A percentile compares a stretch with the other conserved stretches of the same genome.
Evolutionary conservation across 1,284 basidiomycete species (phyloP).

Genomic region (Fomitopsis schrenkii): DNA sequence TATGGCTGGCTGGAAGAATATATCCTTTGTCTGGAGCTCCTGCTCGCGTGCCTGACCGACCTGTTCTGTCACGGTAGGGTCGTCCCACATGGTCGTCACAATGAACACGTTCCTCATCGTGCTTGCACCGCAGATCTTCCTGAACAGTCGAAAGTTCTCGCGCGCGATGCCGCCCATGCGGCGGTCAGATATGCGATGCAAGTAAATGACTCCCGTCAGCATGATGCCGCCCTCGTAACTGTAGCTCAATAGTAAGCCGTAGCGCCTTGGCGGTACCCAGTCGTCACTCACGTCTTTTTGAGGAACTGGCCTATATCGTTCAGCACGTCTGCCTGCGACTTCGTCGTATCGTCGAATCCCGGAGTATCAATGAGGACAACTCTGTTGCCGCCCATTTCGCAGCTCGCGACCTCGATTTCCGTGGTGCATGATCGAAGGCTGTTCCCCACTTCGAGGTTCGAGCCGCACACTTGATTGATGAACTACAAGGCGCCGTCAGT

Average conservation of each 20-base stretch:
- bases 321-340: constrained; percentile 36
- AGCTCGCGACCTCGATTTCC: neutral
- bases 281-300: constrained; percentile 19
- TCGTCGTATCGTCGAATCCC: constrained; percentile 36
- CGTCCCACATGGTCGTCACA: constrained; percentile 24
- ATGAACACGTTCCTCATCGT: constrained; percentile 30
- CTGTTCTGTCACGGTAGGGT: constrained; percentile 7
- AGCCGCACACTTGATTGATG: constrained; percentile 18
- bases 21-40: constrained; percentile 11
- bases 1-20: constrained; percentile 20
- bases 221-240: constrained; percentile 31
- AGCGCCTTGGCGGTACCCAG: neutral
- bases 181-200: constrained; percentile 51
- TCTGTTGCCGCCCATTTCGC: neutral
- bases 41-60: constrained; percentile 7
- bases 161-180: constrained; percentile 48
- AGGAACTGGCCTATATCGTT: constrained; percentile 24
- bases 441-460: constrained; percentile 9
- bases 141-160: constrained; percentile 47
- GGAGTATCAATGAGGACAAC: constrained; percentile 31
- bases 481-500: constrained; percentile 10
- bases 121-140: constrained; percentile 44
- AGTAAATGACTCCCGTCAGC: constrained; percentile 48
- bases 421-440: constrained; percentile 17
- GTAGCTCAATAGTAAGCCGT: neutral